phyloP scores from a whole-genome alignment of 441 rosid genomes.

The Biscutella laevigata region DNA sequence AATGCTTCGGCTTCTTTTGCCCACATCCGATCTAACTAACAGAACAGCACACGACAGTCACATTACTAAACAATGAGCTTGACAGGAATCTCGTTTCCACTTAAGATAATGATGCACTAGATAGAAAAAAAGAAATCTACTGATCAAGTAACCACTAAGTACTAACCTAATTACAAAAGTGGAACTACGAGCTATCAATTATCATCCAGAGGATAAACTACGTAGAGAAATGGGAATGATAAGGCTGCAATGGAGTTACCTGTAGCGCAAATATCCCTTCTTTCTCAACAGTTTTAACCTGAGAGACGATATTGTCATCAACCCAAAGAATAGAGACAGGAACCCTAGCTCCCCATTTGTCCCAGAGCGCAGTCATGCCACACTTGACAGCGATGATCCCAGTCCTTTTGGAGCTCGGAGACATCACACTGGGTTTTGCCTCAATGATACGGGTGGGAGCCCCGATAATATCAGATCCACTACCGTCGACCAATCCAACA shows the following conservation, averaged over 20 bases:
- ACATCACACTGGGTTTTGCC: conserved; percentile 57
- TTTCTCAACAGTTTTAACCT: conserved; percentile 83
- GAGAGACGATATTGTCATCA: conserved; percentile 86
- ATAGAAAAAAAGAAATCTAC: neutral
- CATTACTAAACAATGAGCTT: conserved; percentile 16
- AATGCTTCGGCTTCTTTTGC: conserved; percentile 89
- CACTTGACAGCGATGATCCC: conserved; percentile 90
- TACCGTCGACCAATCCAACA: conserved; percentile 30
- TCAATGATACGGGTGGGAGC: conserved; percentile 41
- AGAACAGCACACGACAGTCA: conserved; percentile 29
- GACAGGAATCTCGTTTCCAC: neutral
- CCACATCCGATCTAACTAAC: conserved; percentile 85
- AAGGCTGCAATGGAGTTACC: conserved; percentile 35
- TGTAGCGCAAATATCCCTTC: conserved; percentile 80
- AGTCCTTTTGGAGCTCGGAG: conserved; percentile 51
- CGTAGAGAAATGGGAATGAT: neutral
- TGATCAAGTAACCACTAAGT: neutral
- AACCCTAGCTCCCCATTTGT: conserved; percentile 91
- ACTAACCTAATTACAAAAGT: neutral
- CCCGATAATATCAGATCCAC: conserved; percentile 25
- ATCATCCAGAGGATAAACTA: conserved; percentile 2
- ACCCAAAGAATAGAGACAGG: conserved; percentile 87
- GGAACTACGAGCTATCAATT: conserved; percentile 5
- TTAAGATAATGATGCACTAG: too few species aligned
- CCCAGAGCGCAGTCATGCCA: conserved; percentile 91